Evolutionary conservation across 1,284 basidiomycete genomes (phyloP).

Genomic region (Ustilago hordei): DNA sequence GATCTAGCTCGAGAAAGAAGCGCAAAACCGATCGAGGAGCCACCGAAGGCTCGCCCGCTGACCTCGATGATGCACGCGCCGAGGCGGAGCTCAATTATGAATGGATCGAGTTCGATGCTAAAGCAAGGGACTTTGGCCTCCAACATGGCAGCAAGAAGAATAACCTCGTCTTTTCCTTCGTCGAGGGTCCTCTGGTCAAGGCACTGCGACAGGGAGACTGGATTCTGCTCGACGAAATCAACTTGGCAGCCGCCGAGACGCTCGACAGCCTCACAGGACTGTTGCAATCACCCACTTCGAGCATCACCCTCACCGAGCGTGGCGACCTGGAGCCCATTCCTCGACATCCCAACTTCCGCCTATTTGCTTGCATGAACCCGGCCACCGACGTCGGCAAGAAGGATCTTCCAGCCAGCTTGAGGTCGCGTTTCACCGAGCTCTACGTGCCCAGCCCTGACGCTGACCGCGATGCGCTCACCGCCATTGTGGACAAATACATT

Average conservation of each 20-base stretch:
- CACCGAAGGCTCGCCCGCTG: constrained; percentile 41
- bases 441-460: constrained; percentile 93
- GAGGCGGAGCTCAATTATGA: constrained; percentile 51
- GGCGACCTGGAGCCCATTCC: constrained; percentile 90
- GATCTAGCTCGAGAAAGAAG: constrained; percentile 60
- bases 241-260: constrained; percentile 92
- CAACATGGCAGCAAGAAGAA: constrained; percentile 60
- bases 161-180: constrained; percentile 79
- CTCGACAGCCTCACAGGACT: constrained; percentile 91
- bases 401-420: constrained; percentile 89
- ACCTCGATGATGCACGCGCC: constrained; percentile 41
- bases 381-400: constrained; percentile 99
- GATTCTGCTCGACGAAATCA: constrained; percentile 97
- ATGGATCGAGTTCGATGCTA: constrained; percentile 75
- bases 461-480: constrained; percentile 88
- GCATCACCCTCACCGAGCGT: constrained; percentile 92
- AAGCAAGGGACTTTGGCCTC: constrained; percentile 82
- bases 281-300: constrained; percentile 85
- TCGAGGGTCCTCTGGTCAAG: constrained; percentile 95
- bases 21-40: constrained; percentile 58
- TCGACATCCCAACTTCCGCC: constrained; percentile 92
- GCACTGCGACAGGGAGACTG: constrained; percentile 91
- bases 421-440: constrained; percentile 93
- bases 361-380: constrained; percentile 99
- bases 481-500: constrained; percentile 91